Evolutionary conservation across 805 yeast genomes (phyloP), one percentile per base, ranked within the genome.

Genomic region (Candida piceae): DNA sequence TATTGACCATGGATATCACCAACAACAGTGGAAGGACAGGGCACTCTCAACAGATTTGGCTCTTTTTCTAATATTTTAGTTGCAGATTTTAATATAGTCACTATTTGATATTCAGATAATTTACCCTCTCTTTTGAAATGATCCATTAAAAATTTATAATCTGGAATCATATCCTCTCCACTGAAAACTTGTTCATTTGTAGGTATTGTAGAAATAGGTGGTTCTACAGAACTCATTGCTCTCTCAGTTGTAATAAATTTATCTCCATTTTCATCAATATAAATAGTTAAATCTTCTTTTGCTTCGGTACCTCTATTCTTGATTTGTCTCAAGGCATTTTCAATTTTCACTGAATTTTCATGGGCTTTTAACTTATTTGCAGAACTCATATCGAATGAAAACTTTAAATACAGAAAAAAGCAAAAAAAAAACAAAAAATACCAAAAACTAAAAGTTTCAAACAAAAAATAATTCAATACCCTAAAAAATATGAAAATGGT

Each of bases 1-100:
- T 75, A 90, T 59, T 93, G 97, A n/a, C 98, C 98, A 60, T 90
- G 97, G 12, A 90, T 76, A 60, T 90, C 97, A 35, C 98, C 98
- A 62, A 96, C 88, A 4, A 93, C 89, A 1, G 95, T 87, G 2
- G 89, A 83, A 1, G 97, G 98, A 2, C 96, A 95, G 1, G 86
- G 85, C 2, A 93, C 82, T 17, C 70, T 69, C 32, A 90, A 64
- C 52, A 93, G 57, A 51, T 84, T 90, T 2, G 95, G 90, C 53
- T 90, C 97, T 26, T 63, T 58, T 16, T 70, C 58, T 39, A 93
- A 67, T 7, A 80, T 58, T 15, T 67, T 69, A 1, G 86, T 76
- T 9, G 93, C 94, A 49, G 62, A 63, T 11, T 67, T 55, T 31
- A 90, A 58, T 38, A 90, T 89, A 32, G 66, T 68, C 30, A 77